Base-by-base conservation (phyloP, 305 asterid species). In the Fraxinus latifolia region DNA sequence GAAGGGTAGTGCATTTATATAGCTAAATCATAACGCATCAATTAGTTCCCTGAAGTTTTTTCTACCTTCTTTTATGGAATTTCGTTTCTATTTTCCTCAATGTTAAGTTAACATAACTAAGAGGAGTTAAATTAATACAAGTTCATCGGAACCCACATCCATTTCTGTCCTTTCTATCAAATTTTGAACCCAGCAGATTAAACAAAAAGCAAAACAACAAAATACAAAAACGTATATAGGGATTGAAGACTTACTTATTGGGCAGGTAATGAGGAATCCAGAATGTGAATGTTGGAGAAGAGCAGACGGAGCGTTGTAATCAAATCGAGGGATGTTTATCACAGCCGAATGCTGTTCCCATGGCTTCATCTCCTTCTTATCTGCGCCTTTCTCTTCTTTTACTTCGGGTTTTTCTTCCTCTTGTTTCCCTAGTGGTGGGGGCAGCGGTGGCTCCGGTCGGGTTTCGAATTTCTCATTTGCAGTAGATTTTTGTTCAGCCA, bases 321-420 rank as follows among this genome's bases (percentile, higher is more conserved):
- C 86, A 74, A 75, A 89, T 5, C 90, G 89, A 75, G 90, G 90
- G 53, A 89, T 82, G 88, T 85, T 85, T 32, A 89, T 89, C 37
- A 89, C 90, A n/a, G 87, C 84, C 6, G 90, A 85, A 71, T 89
- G 91, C 79, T 89, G 91, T 76, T 87, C 89, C 91, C 91, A 88
- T 73, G 91, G 89, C 79, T 89, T 87, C 91, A 89, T 84, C 58
- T 82, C 88, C 77, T 83, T 70, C 37, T 78, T 27, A n/a, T 27
- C 36, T 25, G n/a, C 32, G 17, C 31, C 42, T 34, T 77, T 50
- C 83, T 78, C 77, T 6, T 39, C 77, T 62, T 53, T 29, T 27
- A 29, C 74, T 27, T 67, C 2, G 36, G 19, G 34, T 3, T 67
- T 25, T 27, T 67, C 53, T 68, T 79, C 65, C 53, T 34, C 62